phyloP scores from a whole-genome alignment of 2,329 filamentous ascomycete genomes.

The Delphinella strobiligena region DNA sequence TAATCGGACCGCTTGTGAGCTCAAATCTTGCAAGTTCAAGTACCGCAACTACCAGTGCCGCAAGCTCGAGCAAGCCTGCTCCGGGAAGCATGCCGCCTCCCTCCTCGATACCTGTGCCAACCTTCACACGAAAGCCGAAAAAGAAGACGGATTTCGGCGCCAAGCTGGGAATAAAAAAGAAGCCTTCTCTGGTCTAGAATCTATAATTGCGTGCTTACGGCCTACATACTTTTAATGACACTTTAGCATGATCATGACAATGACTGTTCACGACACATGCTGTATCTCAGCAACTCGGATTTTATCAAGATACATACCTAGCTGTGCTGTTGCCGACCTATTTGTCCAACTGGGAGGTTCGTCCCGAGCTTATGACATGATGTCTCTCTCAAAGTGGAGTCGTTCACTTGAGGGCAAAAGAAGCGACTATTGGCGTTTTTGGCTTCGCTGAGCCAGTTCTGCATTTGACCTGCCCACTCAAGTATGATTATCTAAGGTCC shows the following conservation, averaged over 20 bases:
- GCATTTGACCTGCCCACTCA: not conserved
- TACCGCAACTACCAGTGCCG: slow-evolving; percentile 2
- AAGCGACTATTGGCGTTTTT: not conserved
- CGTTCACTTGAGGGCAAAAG: not conserved
- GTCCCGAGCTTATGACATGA: too few species aligned
- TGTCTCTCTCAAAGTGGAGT: too few species aligned
- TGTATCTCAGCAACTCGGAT: too few species aligned
- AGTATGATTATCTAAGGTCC: not conserved
- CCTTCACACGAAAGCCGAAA: slow-evolving; percentile 66
- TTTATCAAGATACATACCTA: too few species aligned
- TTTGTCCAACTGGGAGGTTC: too few species aligned
- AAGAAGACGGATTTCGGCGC: slow-evolving; percentile 75
- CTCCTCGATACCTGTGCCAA: slow-evolving; percentile 39
- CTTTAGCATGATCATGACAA: too few species aligned
- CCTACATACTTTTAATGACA: too few species aligned
- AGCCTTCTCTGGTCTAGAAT: slow-evolving; percentile 24
- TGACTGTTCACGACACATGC: too few species aligned
- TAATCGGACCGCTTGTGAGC: not conserved
- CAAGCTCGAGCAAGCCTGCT: slow-evolving; percentile 8
- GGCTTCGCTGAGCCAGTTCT: not conserved
- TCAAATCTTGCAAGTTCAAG: not conserved
- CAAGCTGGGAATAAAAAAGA: slow-evolving; percentile 79
- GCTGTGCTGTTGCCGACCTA: too few species aligned
- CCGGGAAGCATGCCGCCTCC: slow-evolving; percentile 23
- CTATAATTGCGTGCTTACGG: too few species aligned